phyloP scores from a whole-genome alignment of 2,329 filamentous ascomycete species.

The Fusarium udum region DNA sequence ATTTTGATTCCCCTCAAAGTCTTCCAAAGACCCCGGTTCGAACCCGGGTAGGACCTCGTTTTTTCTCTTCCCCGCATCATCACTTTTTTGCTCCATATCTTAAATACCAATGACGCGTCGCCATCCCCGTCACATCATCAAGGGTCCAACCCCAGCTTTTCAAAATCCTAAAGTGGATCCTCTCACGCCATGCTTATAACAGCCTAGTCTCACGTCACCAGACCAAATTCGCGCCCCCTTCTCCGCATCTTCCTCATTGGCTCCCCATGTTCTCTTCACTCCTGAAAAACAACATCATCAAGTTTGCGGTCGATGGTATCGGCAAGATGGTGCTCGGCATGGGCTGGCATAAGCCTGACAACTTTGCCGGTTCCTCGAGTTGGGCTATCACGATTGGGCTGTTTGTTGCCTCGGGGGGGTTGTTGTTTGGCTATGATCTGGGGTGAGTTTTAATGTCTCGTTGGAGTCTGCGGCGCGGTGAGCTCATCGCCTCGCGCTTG shows the following conservation, averaged over 20 bases:
- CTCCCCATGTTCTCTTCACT: neutral
- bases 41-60: constrained; percentile 27
- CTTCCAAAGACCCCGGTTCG: constrained; percentile 29
- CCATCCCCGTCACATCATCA: neutral
- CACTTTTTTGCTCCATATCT: neutral
- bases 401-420: constrained; percentile 74
- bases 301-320: neutral
- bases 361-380: constrained; percentile 76
- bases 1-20: constrained; percentile 10
- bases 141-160: constrained; percentile 7
- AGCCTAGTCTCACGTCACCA: neutral
- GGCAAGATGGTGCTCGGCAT: constrained; percentile 70
- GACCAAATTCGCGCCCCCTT: neutral
- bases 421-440: constrained; percentile 76
- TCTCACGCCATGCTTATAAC: neutral
- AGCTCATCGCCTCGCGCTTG: neutral
- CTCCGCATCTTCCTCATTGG: neutral
- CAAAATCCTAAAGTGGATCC: neutral
- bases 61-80: neutral
- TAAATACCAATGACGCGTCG: neutral
- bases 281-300: neutral
- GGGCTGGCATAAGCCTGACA: constrained; percentile 78
- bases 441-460: constrained; percentile 55
- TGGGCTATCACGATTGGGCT: constrained; percentile 76
- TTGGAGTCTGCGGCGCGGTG: neutral